A percentile compares a stretch with the other conserved stretches of the same genome.
These are phyloP conservation scores for Fraxinus nigra DNA, from an alignment of 305 asterid species.

Conservation along the genomic window DNA sequence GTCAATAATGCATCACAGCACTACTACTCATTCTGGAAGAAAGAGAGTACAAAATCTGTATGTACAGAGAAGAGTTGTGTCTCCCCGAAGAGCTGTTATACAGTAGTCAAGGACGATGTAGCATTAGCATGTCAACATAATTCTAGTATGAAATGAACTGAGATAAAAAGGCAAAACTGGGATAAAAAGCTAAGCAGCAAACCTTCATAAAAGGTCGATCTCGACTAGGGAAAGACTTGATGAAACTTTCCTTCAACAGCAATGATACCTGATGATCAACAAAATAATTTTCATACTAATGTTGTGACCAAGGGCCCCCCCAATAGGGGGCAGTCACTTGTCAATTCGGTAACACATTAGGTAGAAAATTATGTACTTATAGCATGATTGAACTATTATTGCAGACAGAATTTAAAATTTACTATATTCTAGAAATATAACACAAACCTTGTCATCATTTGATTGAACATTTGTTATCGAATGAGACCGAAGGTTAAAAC, in stretches of 20 bases:
- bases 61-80: constrained; percentile 99
- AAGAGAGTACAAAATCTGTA: constrained; percentile 89
- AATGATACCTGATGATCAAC: constrained; percentile 65
- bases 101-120: background rate
- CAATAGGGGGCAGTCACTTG: too few species aligned
- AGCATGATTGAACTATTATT: background rate
- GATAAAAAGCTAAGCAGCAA: background rate
- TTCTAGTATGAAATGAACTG: background rate
- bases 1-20: constrained; percentile 20
- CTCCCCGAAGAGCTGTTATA: constrained; percentile 78
- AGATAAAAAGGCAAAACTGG: background rate
- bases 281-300: background rate
- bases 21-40: constrained; percentile 96
- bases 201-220: constrained; percentile 98
- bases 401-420: background rate
- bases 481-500: constrained; percentile 85
- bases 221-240: constrained; percentile 82
- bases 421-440: constrained; percentile 4
- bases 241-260: constrained; percentile 92
- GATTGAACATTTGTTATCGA: constrained; percentile 98
- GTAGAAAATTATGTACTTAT: too few species aligned
- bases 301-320: background rate
- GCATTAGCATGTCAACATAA: background rate
- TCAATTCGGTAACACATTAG: too few species aligned
- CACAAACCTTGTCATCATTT: constrained; percentile 86